Evolutionary conservation across 805 yeast species (phyloP), one percentile per base, ranked within the genome.

Genomic region (Schizosaccharomyces lindneri): DNA sequence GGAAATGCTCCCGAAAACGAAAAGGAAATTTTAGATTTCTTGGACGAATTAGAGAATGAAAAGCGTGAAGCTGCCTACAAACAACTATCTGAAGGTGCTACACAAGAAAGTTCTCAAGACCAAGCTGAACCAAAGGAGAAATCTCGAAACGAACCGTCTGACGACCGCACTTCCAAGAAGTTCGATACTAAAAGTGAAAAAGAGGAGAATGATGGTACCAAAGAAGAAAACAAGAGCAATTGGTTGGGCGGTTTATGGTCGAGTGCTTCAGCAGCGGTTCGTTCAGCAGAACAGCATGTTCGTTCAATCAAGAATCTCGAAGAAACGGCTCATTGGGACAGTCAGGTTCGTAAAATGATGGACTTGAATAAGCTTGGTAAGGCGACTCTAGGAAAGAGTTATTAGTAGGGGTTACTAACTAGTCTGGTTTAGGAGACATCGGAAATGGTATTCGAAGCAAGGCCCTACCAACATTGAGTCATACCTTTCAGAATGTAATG

Each of bases 281-380:
- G 71, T 60, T 73, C 72, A 63, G 77, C 77, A 15, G 77, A 74
- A 63, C 73, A 74, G 1, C 66, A 63, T 57, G 73, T 74, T 24
- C 66, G 73, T 29, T 76, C 74, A 59, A 66, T 72, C 17, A 73
- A 71, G 63, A 65, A 67, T n/a, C 62, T 63, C n/a, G 65, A 64
- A 15, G 72, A 71, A 43, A 65, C 68, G 7, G 59, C 62, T 59
- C 27, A 63, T 21, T 61, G 61, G 55, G 69, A 70, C 60, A 65
- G 65, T 61, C 64, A 64, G 32, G 65, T 69, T 62, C 65, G 63
- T 24, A 65, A 65, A 27, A 62, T 65, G 27, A 62, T 39, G 17
- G 62, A 61, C 21, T n/a, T 63, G 24, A 63, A 64, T 29, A 62
- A 55, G 39, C 31, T 51, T 51, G 57, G 62, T 66, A 32, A 27